phyloP scores from a whole-genome alignment of 2,329 filamentous ascomycete genomes.

The Allantophomopsis cytisporea region DNA sequence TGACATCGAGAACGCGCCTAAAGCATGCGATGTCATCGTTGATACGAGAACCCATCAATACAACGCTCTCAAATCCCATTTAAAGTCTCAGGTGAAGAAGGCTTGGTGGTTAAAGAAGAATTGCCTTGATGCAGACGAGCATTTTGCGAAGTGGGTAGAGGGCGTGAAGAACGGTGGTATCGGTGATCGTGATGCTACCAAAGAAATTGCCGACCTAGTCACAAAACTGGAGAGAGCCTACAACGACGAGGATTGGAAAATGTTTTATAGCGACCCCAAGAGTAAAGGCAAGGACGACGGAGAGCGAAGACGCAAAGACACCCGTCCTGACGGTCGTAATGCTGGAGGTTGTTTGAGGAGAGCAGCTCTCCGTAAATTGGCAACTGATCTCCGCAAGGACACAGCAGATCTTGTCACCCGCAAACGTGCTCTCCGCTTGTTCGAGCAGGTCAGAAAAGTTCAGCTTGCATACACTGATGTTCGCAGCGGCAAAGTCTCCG shows the following conservation, averaged over 20 bases:
- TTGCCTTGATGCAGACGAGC: conserved; percentile 5
- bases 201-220: too few species aligned
- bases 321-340: too few species aligned
- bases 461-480: conserved; percentile 9
- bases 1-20: conserved; percentile 9
- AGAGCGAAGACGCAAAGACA: too few species aligned
- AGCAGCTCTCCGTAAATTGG: conserved; percentile 8
- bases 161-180: conserved; percentile 7
- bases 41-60: conserved; percentile 13
- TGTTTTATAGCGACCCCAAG: conserved; percentile 11
- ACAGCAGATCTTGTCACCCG: conserved; percentile 18
- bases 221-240: conserved; percentile 4
- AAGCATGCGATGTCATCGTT: conserved; percentile 20
- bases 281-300: not conserved
- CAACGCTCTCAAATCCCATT: conserved; percentile 10
- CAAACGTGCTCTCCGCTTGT: conserved; percentile 18
- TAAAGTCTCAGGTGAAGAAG: conserved; percentile 11
- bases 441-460: conserved; percentile 16
- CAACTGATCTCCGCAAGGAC: conserved; percentile 12
- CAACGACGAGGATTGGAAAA: conserved; percentile 15
- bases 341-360: too few species aligned
- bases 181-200: too few species aligned
- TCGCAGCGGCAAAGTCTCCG: not conserved
- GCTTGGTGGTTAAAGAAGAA: conserved; percentile 18
- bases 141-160: conserved; percentile 13